phyloP scores from a whole-genome alignment of 2,329 filamentous ascomycete species.

The Fusarium bulbicola region DNA sequence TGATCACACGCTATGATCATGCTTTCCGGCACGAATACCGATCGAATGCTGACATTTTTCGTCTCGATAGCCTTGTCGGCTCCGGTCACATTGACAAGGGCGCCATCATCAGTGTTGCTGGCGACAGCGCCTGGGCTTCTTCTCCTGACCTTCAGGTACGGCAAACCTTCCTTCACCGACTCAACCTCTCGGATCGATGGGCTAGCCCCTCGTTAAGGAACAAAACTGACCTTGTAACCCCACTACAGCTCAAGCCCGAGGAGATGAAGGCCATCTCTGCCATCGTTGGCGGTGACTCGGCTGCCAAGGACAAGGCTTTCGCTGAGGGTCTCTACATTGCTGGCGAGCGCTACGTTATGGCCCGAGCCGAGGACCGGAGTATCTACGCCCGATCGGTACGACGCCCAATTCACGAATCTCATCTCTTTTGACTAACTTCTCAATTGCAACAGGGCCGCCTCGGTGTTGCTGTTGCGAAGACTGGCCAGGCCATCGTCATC shows the following conservation, averaged over 20 bases:
- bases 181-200: neutral
- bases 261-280: conserved; percentile 68
- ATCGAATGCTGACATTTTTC: conserved; percentile 36
- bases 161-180: conserved; percentile 20
- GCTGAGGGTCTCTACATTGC: conserved; percentile 78
- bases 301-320: conserved; percentile 72
- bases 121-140: conserved; percentile 82
- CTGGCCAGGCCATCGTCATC: conserved; percentile 86
- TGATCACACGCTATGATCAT: neutral
- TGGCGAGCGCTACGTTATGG: conserved; percentile 80
- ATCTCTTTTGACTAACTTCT: conserved; percentile 1
- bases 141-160: conserved; percentile 77
- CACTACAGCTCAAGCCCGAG: conserved; percentile 50
- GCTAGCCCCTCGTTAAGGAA: neutral
- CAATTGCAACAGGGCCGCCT: conserved; percentile 67
- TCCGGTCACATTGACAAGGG: conserved; percentile 83
- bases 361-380: conserved; percentile 79
- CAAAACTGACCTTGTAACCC: conserved; percentile 16
- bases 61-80: conserved; percentile 74
- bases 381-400: conserved; percentile 87
- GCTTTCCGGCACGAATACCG: conserved; percentile 13
- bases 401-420: neutral
- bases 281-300: conserved; percentile 57
- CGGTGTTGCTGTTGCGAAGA: conserved; percentile 86
- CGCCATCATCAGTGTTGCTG: conserved; percentile 83